Evolutionary conservation across 106 monocot species (phyloP).

Genomic region (Triglochin maritima): DNA sequence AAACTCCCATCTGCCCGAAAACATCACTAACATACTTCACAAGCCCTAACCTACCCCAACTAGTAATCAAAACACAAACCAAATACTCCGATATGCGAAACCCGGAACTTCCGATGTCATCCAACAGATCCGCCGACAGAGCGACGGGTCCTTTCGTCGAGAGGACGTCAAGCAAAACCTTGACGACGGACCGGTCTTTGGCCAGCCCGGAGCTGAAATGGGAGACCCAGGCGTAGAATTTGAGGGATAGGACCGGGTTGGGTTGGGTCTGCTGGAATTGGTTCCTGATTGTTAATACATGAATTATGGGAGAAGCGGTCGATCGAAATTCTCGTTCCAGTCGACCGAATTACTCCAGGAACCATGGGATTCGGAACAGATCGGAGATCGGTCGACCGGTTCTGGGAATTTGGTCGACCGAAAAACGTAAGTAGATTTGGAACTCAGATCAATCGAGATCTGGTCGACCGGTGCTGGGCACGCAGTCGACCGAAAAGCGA

Average conservation of each 20-base stretch:
- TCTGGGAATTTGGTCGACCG: too few species aligned
- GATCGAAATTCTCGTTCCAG: too few species aligned
- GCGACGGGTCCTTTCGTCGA: constrained; percentile 62
- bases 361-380: too few species aligned
- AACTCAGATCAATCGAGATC: too few species aligned
- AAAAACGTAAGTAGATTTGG: too few species aligned
- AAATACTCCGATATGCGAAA: constrained; percentile 50
- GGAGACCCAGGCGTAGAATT: constrained; percentile 68
- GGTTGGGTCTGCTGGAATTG: too few species aligned
- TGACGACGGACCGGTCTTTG: constrained; percentile 27
- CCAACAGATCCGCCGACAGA: constrained; percentile 39
- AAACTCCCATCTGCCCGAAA: constrained; percentile 46
- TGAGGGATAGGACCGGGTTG: constrained; percentile 39
- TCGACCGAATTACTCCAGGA: too few species aligned
- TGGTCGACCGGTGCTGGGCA: too few species aligned
- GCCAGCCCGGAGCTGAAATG: constrained; percentile 27
- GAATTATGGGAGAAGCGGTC: too few species aligned
- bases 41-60: constrained; percentile 82
- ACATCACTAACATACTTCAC: constrained; percentile 65
- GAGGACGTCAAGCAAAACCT: constrained; percentile 37
- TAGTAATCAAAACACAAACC: constrained; percentile 53
- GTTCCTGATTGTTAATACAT: too few species aligned
- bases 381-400: too few species aligned
- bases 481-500: too few species aligned
- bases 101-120: constrained; percentile 36